phyloP scores from a whole-genome alignment of 768 basidiomycete genomes.

The Terana coerulea region DNA sequence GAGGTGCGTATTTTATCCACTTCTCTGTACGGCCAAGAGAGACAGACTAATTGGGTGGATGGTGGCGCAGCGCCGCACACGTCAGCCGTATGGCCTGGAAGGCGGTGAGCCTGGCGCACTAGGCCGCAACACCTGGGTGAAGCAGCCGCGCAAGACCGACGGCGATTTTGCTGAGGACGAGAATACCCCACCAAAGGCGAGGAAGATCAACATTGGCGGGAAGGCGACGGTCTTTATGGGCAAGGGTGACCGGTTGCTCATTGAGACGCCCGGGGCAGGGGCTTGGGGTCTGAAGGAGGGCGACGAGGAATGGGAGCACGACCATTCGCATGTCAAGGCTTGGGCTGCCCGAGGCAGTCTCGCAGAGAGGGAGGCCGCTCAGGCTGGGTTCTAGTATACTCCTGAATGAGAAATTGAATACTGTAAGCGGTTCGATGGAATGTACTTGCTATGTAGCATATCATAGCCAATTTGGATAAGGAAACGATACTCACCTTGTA shows the following conservation, averaged over 20 bases:
- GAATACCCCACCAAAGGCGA: slow-evolving; percentile 27
- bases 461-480: slow-evolving; percentile 1
- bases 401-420: no score
- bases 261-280: slow-evolving; percentile 90
- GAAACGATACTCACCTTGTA: no score
- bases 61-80: slow-evolving; percentile 75
- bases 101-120: slow-evolving; percentile 69
- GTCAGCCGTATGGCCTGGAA: slow-evolving; percentile 82
- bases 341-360: slow-evolving; percentile 77
- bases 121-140: slow-evolving; percentile 89
- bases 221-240: slow-evolving; percentile 88
- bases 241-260: slow-evolving; percentile 73
- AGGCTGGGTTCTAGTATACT: slow-evolving; percentile 50
- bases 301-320: slow-evolving; percentile 25
- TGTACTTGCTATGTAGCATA: background rate
- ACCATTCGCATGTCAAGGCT: slow-evolving; percentile 32
- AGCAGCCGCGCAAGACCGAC: slow-evolving; percentile 59
- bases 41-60: no score
- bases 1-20: slow-evolving; percentile 64
- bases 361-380: slow-evolving; percentile 39
- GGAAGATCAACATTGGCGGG: slow-evolving; percentile 84
- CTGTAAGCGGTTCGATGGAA: no score
- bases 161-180: slow-evolving; percentile 53
- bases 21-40: no score
- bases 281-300: slow-evolving; percentile 60